Evolutionary conservation across 1,284 basidiomycete genomes (phyloP), one percentile per base, ranked within the genome.

Genomic region (Sphagnurus paluster): DNA sequence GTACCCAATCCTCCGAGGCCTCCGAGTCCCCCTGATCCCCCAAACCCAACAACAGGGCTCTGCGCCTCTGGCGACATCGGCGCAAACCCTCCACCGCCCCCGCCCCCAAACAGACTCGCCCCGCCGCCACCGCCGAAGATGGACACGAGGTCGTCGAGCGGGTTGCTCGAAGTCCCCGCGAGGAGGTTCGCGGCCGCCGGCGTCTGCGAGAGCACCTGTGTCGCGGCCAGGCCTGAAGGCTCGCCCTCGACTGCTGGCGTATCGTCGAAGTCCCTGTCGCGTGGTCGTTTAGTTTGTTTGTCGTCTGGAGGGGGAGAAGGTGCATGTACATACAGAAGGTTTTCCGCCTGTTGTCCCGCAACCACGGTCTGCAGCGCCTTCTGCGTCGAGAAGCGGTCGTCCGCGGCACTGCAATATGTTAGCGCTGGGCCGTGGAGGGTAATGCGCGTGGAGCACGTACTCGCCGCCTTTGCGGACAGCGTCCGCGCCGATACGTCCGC

Each of bases 331-430:
- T 54, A 75, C 72, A 96, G 84, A n/a, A 96, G 71, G 64, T 97
- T 97, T 69, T 98, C 94, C 8, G 93, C 83, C 67, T 93, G 89
- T 66, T 94, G 90, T 13, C 94, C 94, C 3, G 84, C 83, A 23
- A 82, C 92, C 25, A 97, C 88, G 0, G 91, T 93, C 59, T 94
- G 87, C 7, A 97, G 69, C 1, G 94, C 94, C 53, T 90, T 93
- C 61, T 93, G 87, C 34, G 83, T 74, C 2, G 83, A 81, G 42
- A 80, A 71, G 34, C 79, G 82, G 56, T 92, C 89, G 49, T 84
- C 80, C 4, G 68, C n/a, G n/a, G n/a, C n/a, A n/a, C n/a, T n/a
- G n/a, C n/a, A n/a, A n/a, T n/a, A n/a, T n/a, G n/a, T n/a, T n/a
- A n/a, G n/a, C n/a, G n/a, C n/a, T n/a, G n/a, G n/a, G n/a, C n/a